These are phyloP conservation scores for Neltuma alba DNA, from an alignment of 306 rosid genomes.

Conservation along the genomic window DNA sequence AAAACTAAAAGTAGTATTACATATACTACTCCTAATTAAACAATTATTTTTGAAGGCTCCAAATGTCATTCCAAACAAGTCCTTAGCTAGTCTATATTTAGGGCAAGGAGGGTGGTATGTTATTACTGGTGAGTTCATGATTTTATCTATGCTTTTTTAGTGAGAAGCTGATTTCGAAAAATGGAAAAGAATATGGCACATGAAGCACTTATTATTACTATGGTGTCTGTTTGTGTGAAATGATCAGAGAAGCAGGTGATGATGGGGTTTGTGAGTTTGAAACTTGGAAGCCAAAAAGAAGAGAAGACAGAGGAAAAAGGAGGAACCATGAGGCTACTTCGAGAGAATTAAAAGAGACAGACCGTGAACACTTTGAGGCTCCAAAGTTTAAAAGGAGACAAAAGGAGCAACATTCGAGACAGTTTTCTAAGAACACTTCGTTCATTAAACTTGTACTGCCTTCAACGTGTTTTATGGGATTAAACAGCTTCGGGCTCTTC, in stretches of 20 bases:
- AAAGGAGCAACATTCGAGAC: constrained; percentile 49
- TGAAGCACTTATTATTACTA: neutral
- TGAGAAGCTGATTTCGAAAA: constrained; percentile 1
- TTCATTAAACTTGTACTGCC: too few species aligned
- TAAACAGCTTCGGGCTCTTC: constrained; percentile 48
- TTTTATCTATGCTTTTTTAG: too few species aligned
- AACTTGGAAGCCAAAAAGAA: constrained; percentile 28
- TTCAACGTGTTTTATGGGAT: constrained; percentile 78
- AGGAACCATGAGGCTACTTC: constrained; percentile 28
- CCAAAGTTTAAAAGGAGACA: constrained; percentile 52
- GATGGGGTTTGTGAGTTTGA: neutral
- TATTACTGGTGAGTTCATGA: too few species aligned
- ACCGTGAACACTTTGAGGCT: constrained; percentile 32
- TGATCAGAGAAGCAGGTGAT: constrained; percentile 9
- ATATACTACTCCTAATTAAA: too few species aligned
- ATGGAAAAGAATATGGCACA: constrained; percentile 28
- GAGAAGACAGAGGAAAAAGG: neutral
- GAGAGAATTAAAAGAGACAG: constrained; percentile 35
- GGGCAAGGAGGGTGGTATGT: too few species aligned
- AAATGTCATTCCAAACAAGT: too few species aligned
- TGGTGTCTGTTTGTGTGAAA: neutral
- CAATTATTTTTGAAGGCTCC: too few species aligned
- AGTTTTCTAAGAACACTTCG: too few species aligned
- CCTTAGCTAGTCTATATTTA: too few species aligned
- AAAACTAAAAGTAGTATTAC: too few species aligned